These are phyloP conservation scores for Austroboletus festivus DNA, from an alignment of 768 basidiomycete species.

Conservation along the genomic window DNA sequence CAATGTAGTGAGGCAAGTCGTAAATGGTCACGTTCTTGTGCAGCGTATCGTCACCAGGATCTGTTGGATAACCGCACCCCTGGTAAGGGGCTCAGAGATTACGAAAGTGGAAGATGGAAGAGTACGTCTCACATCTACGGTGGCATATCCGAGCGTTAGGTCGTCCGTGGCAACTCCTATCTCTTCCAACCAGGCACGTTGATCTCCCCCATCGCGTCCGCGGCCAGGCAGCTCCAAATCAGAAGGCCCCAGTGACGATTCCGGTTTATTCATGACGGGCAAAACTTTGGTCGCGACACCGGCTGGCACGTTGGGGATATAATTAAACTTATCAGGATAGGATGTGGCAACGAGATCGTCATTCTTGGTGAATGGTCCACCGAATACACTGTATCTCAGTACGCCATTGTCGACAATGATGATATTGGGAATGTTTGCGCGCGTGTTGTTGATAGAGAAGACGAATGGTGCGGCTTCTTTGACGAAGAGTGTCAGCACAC, in stretches of 20 bases:
- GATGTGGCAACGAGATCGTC: conserved; percentile 77
- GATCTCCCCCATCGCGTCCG: conserved; percentile 49
- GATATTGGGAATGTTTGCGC: conserved; percentile 56
- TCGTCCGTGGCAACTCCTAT: conserved; percentile 40
- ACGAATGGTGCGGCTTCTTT: conserved; percentile 53
- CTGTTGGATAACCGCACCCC: conserved; percentile 76
- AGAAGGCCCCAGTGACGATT: conserved; percentile 8
- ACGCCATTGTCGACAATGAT: conserved; percentile 64
- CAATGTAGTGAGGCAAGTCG: conserved; percentile 54
- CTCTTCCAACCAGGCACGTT: conserved; percentile 52
- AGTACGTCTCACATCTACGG: conserved; percentile 51
- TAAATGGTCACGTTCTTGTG: conserved; percentile 63
- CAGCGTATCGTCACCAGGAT: conserved; percentile 67
- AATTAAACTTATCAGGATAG: conserved; percentile 62
- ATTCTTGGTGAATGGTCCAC: conserved; percentile 73
- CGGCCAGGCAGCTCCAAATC: conserved; percentile 31
- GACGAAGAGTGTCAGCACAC: conserved; percentile 57
- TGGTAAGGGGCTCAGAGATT: conserved; percentile 16
- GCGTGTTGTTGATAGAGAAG: conserved; percentile 61
- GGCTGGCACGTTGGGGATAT: conserved; percentile 52
- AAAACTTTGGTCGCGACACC: conserved; percentile 52
- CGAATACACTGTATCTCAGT: conserved; percentile 63
- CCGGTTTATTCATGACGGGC: conserved; percentile 48
- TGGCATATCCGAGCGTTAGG: conserved; percentile 76
- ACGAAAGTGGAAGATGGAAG: not conserved